These are phyloP conservation scores for Lactarius psammicola DNA, from an alignment of 768 basidiomycete genomes.

Conservation along the genomic window DNA sequence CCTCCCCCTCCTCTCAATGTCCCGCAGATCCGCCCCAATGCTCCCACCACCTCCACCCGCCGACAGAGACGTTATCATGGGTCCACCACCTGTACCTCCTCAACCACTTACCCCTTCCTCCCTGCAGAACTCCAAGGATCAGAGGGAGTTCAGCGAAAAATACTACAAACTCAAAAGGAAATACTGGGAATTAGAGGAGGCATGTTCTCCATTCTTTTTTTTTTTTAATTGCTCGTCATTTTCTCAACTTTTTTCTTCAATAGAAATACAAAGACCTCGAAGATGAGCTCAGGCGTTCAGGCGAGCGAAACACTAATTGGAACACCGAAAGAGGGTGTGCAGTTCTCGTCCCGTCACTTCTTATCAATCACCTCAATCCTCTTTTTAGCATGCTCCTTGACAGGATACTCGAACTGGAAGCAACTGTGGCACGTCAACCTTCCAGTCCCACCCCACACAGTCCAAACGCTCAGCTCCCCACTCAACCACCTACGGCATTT, in stretches of 20 bases:
- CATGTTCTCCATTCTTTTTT: constrained; percentile 31
- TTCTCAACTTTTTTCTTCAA: constrained; percentile 17
- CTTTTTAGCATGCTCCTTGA: constrained; percentile 50
- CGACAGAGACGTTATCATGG: constrained; percentile 54
- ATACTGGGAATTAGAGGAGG: constrained; percentile 69
- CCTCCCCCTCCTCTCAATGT: constrained; percentile 23
- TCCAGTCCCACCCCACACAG: constrained; percentile 25
- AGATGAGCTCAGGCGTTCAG: constrained; percentile 56
- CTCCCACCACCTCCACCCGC: constrained; percentile 34
- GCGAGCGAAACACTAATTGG: constrained; percentile 61
- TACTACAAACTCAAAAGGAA: constrained; percentile 64
- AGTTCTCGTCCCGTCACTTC: constrained; percentile 8
- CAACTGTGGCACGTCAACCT: constrained; percentile 37
- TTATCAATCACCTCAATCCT: constrained; percentile 22
- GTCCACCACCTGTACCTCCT: constrained; percentile 44
- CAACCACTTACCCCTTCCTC: constrained; percentile 35
- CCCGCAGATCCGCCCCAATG: constrained; percentile 25
- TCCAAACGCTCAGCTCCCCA: constrained; percentile 28
- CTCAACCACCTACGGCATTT: constrained; percentile 46
- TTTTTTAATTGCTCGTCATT: not conserved
- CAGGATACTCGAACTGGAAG: constrained; percentile 61
- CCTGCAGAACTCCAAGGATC: constrained; percentile 38
- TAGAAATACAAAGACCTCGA: constrained; percentile 61
- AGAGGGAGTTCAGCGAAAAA: constrained; percentile 55
- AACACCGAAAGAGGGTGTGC: constrained; percentile 63